These are phyloP conservation scores for Cladorrhinum sp. DNA, from an alignment of 2,329 filamentous ascomycete species.

Conservation along the genomic window DNA sequence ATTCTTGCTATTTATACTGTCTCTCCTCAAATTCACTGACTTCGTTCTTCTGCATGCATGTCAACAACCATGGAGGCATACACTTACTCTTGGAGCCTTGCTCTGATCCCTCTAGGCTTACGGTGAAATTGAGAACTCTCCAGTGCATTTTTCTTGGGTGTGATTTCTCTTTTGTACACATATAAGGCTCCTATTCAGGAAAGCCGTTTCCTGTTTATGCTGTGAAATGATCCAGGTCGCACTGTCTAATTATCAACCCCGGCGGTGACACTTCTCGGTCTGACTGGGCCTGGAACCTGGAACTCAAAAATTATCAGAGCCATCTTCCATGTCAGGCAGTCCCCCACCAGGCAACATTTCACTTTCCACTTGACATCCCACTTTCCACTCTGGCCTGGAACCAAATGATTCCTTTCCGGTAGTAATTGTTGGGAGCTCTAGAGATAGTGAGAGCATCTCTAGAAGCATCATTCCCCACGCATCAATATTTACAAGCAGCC, in stretches of 20 bases:
- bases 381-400: constrained; percentile 17
- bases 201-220: too few species aligned
- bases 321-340: constrained; percentile 12
- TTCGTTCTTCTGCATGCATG: too few species aligned
- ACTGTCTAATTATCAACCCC: too few species aligned
- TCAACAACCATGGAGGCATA: too few species aligned
- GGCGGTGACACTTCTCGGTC: too few species aligned
- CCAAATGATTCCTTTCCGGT: constrained; percentile 58
- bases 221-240: too few species aligned
- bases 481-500: not conserved
- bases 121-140: too few species aligned
- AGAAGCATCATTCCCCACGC: constrained; percentile 47
- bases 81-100: too few species aligned
- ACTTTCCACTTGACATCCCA: not conserved
- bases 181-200: too few species aligned
- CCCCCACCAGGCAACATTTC: constrained; percentile 26
- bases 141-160: too few species aligned
- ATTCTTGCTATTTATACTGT: not conserved
- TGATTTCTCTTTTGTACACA: too few species aligned
- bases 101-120: too few species aligned
- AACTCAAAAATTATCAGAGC: constrained; percentile 22
- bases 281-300: constrained; percentile 9
- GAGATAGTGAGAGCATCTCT: constrained; percentile 76
- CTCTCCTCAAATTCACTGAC: not conserved
- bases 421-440: constrained; percentile 69